Percentiles rank a stretch among this genome's conserved stretches.
Evolutionary conservation across 176 grass and related monocot genomes (phyloP).

Genomic region (Bromus sterilis): DNA sequence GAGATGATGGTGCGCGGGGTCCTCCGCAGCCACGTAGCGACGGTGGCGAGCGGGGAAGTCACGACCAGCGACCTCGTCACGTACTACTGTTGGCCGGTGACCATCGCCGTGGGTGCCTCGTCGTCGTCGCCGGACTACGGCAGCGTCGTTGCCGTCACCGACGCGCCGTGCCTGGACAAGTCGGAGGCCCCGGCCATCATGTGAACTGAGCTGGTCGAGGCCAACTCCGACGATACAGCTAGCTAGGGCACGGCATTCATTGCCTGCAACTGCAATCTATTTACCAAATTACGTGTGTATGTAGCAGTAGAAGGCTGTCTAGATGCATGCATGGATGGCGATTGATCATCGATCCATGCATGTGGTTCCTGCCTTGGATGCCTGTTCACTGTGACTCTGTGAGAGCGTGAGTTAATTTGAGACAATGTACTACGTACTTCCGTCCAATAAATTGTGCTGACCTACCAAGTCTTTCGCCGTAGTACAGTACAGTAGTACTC

Average conservation of each 20-base stretch:
- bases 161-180: background rate
- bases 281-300: background rate
- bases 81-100: conserved; percentile 7
- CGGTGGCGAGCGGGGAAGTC: background rate
- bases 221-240: background rate
- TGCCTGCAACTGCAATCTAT: background rate
- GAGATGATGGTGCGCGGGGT: background rate
- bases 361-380: background rate
- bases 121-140: background rate
- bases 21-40: background rate
- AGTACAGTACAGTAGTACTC: too few species aligned
- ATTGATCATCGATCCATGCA: too few species aligned
- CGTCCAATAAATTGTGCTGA: background rate
- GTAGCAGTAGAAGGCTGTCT: background rate
- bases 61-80: background rate
- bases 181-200: background rate
- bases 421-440: background rate
- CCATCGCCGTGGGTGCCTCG: background rate
- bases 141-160: background rate
- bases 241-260: too few species aligned
- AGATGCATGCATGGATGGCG: too few species aligned
- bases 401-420: too few species aligned
- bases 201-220: background rate
- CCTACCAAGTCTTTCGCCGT: background rate
- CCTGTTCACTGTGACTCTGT: background rate